phyloP scores from a whole-genome alignment of 2,329 filamentous ascomycete genomes.

The Periconia sp. region DNA sequence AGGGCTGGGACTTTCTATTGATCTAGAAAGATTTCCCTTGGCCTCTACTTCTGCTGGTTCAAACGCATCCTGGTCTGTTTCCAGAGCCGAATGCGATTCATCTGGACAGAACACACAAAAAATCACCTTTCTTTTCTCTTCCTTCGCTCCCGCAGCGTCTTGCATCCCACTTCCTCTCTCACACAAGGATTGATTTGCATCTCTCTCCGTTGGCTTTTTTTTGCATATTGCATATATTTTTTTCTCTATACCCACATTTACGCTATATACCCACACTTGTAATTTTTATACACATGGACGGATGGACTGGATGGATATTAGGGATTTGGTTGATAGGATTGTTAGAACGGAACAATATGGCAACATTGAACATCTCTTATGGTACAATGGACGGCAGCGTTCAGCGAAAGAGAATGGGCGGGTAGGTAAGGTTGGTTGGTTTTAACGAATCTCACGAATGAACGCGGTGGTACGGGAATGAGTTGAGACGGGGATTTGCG shows the following conservation, averaged over 20 bases:
- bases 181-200: too few species aligned
- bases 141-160: constrained; percentile 2
- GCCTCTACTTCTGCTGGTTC: constrained; percentile 28
- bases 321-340: not conserved
- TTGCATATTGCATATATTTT: constrained; percentile 43
- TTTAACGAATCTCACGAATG: constrained; percentile 23
- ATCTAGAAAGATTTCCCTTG: constrained; percentile 59
- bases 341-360: constrained; percentile 17
- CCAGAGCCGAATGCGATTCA: not conserved
- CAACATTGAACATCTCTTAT: constrained; percentile 10
- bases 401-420: constrained; percentile 24
- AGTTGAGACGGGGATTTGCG: constrained; percentile 9
- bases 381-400: too few species aligned
- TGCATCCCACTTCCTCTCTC: too few species aligned
- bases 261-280: constrained; percentile 45
- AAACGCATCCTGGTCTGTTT: constrained; percentile 40
- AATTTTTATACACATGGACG: constrained; percentile 27
- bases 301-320: not conserved
- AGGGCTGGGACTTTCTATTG: constrained; percentile 89
- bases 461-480: constrained; percentile 17
- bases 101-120: constrained; percentile 13
- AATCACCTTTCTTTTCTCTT: constrained; percentile 25
- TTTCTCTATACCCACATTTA: constrained; percentile 10
- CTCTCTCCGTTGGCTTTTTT: too few species aligned
- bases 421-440: constrained; percentile 7